Evolutionary conservation across 2,329 filamentous ascomycete genomes (phyloP).

Genomic region (Ceratocystis albifundus): DNA sequence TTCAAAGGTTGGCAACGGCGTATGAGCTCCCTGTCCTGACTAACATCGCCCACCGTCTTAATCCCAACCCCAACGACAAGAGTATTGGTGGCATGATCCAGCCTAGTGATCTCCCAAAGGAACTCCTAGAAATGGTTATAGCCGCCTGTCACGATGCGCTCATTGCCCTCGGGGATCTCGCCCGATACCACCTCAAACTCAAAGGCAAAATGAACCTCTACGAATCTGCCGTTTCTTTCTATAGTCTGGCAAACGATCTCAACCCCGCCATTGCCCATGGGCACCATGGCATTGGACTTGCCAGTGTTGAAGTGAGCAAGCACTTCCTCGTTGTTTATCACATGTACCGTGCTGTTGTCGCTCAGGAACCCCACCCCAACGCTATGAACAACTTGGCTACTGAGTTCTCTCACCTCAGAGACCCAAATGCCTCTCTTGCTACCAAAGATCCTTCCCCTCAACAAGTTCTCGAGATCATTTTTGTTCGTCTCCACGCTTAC

Average conservation of each 20-base stretch:
- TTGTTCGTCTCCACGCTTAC: constrained; percentile 72
- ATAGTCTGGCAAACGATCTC: constrained; percentile 67
- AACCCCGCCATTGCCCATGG: constrained; percentile 68
- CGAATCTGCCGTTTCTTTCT: constrained; percentile 71
- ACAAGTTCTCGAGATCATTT: constrained; percentile 64
- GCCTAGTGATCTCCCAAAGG: constrained; percentile 36
- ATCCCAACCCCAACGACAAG: constrained; percentile 13
- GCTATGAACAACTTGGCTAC: constrained; percentile 66
- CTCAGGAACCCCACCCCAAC: constrained; percentile 60
- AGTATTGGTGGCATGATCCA: not conserved
- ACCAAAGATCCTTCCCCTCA: constrained; percentile 33
- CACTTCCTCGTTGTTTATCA: constrained; percentile 81
- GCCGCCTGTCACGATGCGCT: constrained; percentile 71
- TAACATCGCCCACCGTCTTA: constrained; percentile 29
- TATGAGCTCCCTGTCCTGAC: constrained; percentile 44
- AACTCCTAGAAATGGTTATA: constrained; percentile 50
- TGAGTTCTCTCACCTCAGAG: constrained; percentile 51
- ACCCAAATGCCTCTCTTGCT: constrained; percentile 29
- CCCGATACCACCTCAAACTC: constrained; percentile 69
- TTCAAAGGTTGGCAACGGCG: constrained; percentile 59
- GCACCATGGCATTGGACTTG: constrained; percentile 83
- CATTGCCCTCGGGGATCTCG: constrained; percentile 79
- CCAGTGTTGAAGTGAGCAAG: constrained; percentile 64
- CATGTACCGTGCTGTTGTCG: constrained; percentile 70
- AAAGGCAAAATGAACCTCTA: constrained; percentile 64